Base-by-base conservation (phyloP, 441 rosid species). In the Croton laevigatus region DNA sequence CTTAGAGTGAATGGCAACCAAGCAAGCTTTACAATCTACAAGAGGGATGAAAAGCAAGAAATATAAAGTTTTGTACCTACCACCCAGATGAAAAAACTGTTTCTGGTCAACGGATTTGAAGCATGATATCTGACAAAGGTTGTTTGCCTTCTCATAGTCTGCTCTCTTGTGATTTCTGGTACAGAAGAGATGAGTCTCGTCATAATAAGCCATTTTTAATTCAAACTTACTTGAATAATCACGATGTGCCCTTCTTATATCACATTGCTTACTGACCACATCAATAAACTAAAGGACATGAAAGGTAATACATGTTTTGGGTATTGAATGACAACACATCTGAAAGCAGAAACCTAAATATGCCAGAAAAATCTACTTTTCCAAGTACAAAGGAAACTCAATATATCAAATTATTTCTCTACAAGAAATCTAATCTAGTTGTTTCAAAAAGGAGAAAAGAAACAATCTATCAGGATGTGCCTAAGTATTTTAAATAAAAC, bases 31-130 rank as follows among this genome's bases (percentile, higher is more conserved):
- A 36, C 36, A 59, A 66, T n/a, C 53, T 13, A 48, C 76, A 42
- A 54, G 55, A 49, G 51, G 12, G 48, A 63, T 11, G 9, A 64
- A 71, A 59, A 54, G 68, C 16, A 64, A 73, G 61, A 72, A 71
- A 54, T 65, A 20, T 52, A 42, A 62, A 61, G 64, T 57, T 62
- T 40, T 69, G 53, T 59, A 73, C 84, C 65, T 87, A 91, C 98
- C 93, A 91, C 85, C 98, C 97, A 89, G 69, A 89, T 80, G 78
- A 91, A 74, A 74, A 86, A 79, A 38, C 83, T 80, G 63, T 81
- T 87, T 81, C 62, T 87, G 64, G 74, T 76, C 69, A 85, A 79
- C 73, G 92, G 90, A 76, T 79, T 85, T 40, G 94, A 72, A 32
- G 84, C 59, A 71, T 85, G 93, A 73, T 83, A 75, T 85, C 86